Percentiles rank a stretch among this genome's conserved stretches.
phyloP scores from a whole-genome alignment of 805 yeast species.

The Metschnikowia gruessii region DNA sequence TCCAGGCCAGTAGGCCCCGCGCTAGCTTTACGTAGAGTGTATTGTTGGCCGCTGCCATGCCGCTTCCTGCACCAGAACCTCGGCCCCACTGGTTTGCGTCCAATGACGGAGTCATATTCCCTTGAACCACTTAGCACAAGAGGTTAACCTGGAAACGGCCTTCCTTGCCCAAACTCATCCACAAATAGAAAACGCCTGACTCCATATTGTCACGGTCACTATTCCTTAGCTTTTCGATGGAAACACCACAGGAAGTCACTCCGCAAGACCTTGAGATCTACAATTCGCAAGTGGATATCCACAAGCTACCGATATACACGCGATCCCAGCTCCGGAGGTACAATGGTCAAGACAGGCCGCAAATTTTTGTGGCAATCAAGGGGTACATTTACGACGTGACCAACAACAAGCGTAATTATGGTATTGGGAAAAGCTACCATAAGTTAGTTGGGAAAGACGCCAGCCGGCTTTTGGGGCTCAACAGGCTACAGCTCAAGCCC shows the following conservation, averaged over 20 bases:
- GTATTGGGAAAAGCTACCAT: slow-evolving; percentile 72
- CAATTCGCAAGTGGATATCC: slow-evolving; percentile 32
- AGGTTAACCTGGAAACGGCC: not conserved
- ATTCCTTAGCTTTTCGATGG: slow-evolving; percentile 2
- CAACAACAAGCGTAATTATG: slow-evolving; percentile 61
- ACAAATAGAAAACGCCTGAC: not conserved
- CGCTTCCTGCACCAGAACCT: not conserved
- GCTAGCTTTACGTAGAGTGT: no score
- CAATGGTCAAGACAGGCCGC: slow-evolving; percentile 29
- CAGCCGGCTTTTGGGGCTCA: slow-evolving; percentile 70
- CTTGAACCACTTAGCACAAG: no score
- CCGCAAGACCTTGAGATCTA: slow-evolving; percentile 25
- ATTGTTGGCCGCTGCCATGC: no score
- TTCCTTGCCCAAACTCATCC: not conserved
- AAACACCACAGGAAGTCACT: slow-evolving; percentile 6
- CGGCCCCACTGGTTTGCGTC: not conserved
- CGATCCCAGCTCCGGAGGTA: slow-evolving; percentile 31
- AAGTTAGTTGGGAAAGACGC: slow-evolving; percentile 76
- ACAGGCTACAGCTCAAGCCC: slow-evolving; percentile 34
- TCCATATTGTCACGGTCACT: not conserved
- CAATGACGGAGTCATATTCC: no score
- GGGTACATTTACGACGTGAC: slow-evolving; percentile 81
- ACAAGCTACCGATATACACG: slow-evolving; percentile 33
- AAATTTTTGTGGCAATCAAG: slow-evolving; percentile 70
- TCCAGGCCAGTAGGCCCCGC: no score